A percentile compares a stretch with the other conserved stretches of the same genome.
Conservation (phyloP, 2,329 filamentous ascomycete genomes). For the Domatiomyces globalis region DNA sequence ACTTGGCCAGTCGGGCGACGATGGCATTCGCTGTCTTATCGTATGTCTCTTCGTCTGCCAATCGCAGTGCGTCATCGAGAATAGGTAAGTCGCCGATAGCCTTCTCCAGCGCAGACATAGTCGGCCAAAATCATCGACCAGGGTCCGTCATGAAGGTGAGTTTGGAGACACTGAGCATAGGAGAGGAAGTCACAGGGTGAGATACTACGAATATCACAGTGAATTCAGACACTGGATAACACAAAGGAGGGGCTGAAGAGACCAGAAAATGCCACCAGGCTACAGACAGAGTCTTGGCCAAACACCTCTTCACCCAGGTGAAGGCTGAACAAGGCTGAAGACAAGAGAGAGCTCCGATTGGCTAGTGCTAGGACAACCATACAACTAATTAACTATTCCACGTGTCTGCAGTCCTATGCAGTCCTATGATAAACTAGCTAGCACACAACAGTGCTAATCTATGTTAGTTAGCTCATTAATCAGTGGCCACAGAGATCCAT, state of each 20-base stretch:
- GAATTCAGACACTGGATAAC: not conserved
- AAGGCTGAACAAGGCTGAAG: not conserved
- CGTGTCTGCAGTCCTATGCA: no score
- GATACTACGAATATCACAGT: not conserved
- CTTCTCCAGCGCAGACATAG: slow-evolving; percentile 8
- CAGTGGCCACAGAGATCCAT: no score
- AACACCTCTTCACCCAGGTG: no score
- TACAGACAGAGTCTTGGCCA: not conserved
- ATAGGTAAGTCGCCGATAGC: slow-evolving; percentile 8
- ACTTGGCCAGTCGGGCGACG: slow-evolving; percentile 17
- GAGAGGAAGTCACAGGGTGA: no score
- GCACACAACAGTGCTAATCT: no score
- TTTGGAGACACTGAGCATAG: no score
- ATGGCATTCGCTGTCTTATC: slow-evolving; percentile 23
- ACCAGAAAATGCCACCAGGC: not conserved
- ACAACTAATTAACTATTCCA: no score
- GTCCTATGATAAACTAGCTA: no score
- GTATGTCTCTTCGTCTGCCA: slow-evolving; percentile 23
- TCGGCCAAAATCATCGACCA: not conserved
- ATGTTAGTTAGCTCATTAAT: no score
- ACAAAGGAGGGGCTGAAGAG: not conserved
- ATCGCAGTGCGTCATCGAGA: slow-evolving; percentile 7
- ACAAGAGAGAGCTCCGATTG: not conserved
- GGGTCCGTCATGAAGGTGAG: not conserved
- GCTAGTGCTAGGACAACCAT: not conserved